Conservation (phyloP, 192 early-diverging fungal species). For the Entomortierella beljakovae region DNA sequence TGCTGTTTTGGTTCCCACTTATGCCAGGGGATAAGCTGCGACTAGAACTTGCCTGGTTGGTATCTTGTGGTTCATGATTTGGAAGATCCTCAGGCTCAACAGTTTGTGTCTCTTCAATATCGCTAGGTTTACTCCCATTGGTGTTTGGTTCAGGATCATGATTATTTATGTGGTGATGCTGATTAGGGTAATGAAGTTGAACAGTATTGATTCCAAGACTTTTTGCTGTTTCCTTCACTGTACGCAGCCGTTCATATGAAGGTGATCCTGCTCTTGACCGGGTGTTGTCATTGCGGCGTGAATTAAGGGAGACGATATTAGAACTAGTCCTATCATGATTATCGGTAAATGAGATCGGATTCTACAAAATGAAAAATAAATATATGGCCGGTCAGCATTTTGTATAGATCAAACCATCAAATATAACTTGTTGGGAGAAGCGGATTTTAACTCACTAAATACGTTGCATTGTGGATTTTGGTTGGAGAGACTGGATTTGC, state of each 20-base stretch:
- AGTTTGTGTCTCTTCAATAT: background rate
- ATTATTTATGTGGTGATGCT: constrained; percentile 7
- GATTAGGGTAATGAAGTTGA: constrained; percentile 5
- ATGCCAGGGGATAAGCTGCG: constrained; percentile 10
- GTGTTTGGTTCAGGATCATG: background rate
- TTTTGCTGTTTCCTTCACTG: constrained; percentile 37
- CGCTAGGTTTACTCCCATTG: background rate
- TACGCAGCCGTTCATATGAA: constrained; percentile 30
- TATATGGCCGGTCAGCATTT: background rate
- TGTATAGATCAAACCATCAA: no score
- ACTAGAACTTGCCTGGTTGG: background rate
- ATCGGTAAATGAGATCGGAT: background rate
- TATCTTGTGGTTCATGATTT: constrained; percentile 6
- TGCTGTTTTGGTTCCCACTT: constrained; percentile 1
- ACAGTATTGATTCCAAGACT: constrained; percentile 26
- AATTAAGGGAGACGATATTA: constrained; percentile 10
- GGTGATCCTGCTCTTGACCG: constrained; percentile 41
- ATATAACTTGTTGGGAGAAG: no score
- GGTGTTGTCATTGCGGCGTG: background rate
- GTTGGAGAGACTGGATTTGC: constrained; percentile 38
- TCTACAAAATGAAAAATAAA: background rate
- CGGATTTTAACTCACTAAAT: constrained; percentile 12
- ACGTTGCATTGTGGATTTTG: constrained; percentile 16
- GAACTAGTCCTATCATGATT: background rate
- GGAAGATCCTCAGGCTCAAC: background rate